Evolutionary conservation across 345 rosid genomes (phyloP), one percentile per base, ranked within the genome.

Genomic region (Gossypium ekmanianum): DNA sequence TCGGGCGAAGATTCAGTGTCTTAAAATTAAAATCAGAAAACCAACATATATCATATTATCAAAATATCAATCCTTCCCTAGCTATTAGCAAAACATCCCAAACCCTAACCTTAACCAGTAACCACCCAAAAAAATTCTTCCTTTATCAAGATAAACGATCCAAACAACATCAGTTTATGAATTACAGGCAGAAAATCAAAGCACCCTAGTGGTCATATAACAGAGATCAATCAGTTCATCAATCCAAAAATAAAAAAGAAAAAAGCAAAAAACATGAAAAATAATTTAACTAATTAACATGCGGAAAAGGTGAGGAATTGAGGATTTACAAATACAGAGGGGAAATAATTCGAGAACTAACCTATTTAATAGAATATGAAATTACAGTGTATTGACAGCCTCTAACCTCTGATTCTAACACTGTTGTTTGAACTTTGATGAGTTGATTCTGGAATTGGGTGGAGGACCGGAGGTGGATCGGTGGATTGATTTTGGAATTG

Each of bases 311-410:
- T 22, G 63, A 80, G 1, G 24, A 22, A 22, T 22, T 22, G 24
- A 22, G 84, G 74, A 79, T 69, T 89, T 87, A 89, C 88, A 72
- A 80, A 80, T 87, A 89, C 87, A 72, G 79, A 81, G 69, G 64
- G 79, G 75, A 79, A 59, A 9, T 29, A 16, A 50, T 45, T 72
- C 12, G 54, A 17, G 67, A 34, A 24, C 73, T 74, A 22, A 22
- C 24, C 24, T 22, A 1, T 22, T 22, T 22, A 22, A 22, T 22
- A 22, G 24, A 22, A 22, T 22, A 22, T 22, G 24, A 22, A 22
- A 1, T 22, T 22, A 22, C 24, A 22, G 24, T 22, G 24, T 22
- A 22, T 22, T 22, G 24, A 22, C 24, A 22, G 24, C 24, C 24
- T 22, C 24, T 22, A 22, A 22, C 24, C 24, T 1, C 24, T 22